These are phyloP conservation scores for Saccharomycopsis sp. DNA, from an alignment of 805 yeast species.

Conservation along the genomic window DNA sequence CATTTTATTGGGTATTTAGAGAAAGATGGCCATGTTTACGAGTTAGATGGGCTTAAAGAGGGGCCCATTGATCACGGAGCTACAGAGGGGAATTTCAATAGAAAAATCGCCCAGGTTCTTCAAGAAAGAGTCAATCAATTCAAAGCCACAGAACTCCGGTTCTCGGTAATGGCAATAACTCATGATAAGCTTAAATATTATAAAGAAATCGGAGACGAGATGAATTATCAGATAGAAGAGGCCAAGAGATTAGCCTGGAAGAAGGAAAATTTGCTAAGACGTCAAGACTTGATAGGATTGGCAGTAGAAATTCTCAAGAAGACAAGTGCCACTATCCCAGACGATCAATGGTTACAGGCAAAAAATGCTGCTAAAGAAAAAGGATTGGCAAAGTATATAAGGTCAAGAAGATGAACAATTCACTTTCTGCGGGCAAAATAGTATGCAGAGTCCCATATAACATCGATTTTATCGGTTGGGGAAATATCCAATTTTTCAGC, in stretches of 20 bases:
- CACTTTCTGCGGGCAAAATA: constrained; percentile 33
- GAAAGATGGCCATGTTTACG: constrained; percentile 41
- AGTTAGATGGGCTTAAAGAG: constrained; percentile 54
- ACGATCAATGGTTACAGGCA: constrained; percentile 34
- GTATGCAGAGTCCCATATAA: constrained; percentile 52
- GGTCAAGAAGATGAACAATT: not conserved
- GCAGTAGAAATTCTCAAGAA: constrained; percentile 40
- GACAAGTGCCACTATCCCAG: constrained; percentile 31
- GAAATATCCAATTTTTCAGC: constrained; percentile 40
- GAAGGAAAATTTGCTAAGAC: constrained; percentile 47
- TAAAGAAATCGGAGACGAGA: constrained; percentile 35
- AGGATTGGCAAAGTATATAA: not conserved
- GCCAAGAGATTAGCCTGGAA: constrained; percentile 46
- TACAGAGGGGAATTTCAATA: constrained; percentile 33
- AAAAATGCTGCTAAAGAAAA: constrained; percentile 1
- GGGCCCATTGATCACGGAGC: constrained; percentile 52
- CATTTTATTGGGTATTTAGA: constrained; percentile 55
- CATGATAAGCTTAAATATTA: constrained; percentile 40
- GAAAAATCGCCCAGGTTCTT: constrained; percentile 39
- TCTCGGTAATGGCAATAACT: constrained; percentile 49
- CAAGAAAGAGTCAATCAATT: constrained; percentile 41
- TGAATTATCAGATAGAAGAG: constrained; percentile 34
- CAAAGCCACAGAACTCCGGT: constrained; percentile 44
- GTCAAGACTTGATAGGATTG: constrained; percentile 48
- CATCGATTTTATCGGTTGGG: constrained; percentile 35